Evolutionary conservation across 2,329 filamentous ascomycete genomes (phyloP).

Genomic region (Venturia oleaginea): DNA sequence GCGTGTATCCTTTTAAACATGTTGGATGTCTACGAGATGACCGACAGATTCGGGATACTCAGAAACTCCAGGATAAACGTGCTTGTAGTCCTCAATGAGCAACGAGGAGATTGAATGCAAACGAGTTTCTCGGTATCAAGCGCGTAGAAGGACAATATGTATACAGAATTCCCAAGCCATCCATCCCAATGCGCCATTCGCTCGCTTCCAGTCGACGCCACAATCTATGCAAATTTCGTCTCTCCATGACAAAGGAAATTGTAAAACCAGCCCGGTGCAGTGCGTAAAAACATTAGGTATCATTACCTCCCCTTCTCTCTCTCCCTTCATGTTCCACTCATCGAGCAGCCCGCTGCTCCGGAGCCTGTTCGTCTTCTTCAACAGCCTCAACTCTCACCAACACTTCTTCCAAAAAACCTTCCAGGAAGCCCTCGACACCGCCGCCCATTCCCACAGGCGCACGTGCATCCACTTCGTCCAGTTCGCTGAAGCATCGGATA

Average conservation of each 20-base stretch:
- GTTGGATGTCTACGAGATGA: too few relatives aligned
- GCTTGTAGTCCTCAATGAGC: background rate
- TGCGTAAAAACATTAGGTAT: slow-evolving; percentile 1
- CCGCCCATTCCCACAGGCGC: slow-evolving; percentile 90
- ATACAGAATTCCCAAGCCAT: background rate
- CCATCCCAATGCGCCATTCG: background rate
- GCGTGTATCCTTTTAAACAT: too few relatives aligned
- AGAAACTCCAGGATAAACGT: background rate
- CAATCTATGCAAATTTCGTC: background rate
- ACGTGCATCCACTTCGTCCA: slow-evolving; percentile 78
- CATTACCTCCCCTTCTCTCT: background rate
- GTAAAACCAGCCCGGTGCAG: background rate
- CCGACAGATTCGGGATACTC: too few relatives aligned
- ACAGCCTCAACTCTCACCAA: slow-evolving; percentile 77
- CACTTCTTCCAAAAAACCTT: slow-evolving; percentile 89
- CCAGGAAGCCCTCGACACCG: slow-evolving; percentile 78
- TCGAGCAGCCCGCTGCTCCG: slow-evolving; percentile 2
- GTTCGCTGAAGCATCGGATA: slow-evolving; percentile 74
- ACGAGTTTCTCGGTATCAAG: background rate
- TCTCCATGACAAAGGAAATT: background rate
- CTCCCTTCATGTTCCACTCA: background rate
- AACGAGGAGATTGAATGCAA: background rate
- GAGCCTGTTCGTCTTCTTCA: slow-evolving; percentile 6
- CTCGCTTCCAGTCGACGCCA: background rate
- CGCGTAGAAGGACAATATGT: background rate